phyloP scores from a whole-genome alignment of 306 rosid species.

The Boehmeria nivea region DNA sequence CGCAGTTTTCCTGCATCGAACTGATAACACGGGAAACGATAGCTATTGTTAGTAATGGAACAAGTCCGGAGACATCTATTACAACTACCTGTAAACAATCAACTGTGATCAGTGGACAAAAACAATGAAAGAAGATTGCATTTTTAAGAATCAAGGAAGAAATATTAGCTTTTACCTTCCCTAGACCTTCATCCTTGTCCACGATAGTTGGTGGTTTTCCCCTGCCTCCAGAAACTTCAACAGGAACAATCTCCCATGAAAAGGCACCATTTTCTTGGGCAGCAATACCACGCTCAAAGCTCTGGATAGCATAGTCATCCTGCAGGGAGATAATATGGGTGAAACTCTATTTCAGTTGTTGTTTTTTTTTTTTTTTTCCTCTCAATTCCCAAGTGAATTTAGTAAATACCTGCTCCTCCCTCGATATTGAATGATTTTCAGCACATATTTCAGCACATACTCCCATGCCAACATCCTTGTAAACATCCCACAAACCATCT shows the following conservation, averaged over 20 bases:
- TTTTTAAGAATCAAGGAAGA: too few relatives aligned
- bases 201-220: conserved; percentile 80
- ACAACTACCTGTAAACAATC: too few relatives aligned
- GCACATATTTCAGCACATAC: conserved; percentile 93
- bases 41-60: not conserved
- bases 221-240: conserved; percentile 95
- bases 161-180: conserved; percentile 51
- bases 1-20: conserved; percentile 89
- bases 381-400: conserved; percentile 4
- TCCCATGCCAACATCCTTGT: conserved; percentile 85
- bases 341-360: conserved; percentile 4
- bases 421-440: conserved; percentile 69
- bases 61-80: too few relatives aligned
- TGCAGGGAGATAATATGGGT: conserved; percentile 33
- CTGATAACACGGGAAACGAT: conserved; percentile 39
- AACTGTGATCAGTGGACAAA: too few relatives aligned
- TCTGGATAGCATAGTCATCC: conserved; percentile 77
- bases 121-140: too few relatives aligned
- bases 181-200: conserved; percentile 84
- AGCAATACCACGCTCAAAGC: conserved; percentile 94
- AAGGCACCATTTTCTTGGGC: conserved; percentile 74
- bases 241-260: conserved; percentile 90
- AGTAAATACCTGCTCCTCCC: conserved; percentile 73
- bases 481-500: conserved; percentile 97
- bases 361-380: not conserved